Evolutionary conservation across 176 grass and related monocot genomes (phyloP), one percentile per base, ranked within the genome.

Genomic region (Juncus inflexus): DNA sequence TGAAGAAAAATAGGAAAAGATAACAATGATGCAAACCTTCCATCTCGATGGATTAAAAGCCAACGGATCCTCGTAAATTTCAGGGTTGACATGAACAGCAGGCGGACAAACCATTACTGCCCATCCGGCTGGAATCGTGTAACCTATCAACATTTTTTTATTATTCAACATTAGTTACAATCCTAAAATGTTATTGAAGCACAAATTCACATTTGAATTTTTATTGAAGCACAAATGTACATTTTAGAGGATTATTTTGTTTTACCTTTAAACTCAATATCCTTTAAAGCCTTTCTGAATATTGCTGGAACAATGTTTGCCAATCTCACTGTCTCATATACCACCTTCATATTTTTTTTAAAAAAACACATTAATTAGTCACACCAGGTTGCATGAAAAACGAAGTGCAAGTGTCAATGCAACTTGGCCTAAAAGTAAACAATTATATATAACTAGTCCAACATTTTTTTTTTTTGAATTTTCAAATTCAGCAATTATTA

Each of bases 101-200:
- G 90, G 90, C 49, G 83, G 76, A 64, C 90, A 89, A 37, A 95
- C 74, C 90, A 95, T 95, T 9, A 95, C 65, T n/a, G 74, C 82
- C 90, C 90, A 95, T 81, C 90, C 90, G 49, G 69, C 77, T 40
- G 90, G 90, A 71, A 95, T 89, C 15, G 86, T 95, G 42, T 83
- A 90, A 71, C 90, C 90, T 95, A 82, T 47, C 43, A 47, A 47
- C 43, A 47, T 9, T 6, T 28, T 28, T 28, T 28, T 28, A 28
- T 28, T 28, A 28, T 12, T 66, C 12, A 75, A 35, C 11, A 59
- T 35, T 58, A 78, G 61, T 77, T 47, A 52, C 73, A 57, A 28
- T 28, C 0, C 19, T 28, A 28, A 28, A 28, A 28, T 28, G 19
- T 28, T 28, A 28, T 28, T 28, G 19, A 28, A 28, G 19, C 19